A percentile compares a stretch with the other conserved stretches of the same genome.
Evolutionary conservation across 2,329 filamentous ascomycete species (phyloP).

Genomic region (Colletotrichum graminicola): DNA sequence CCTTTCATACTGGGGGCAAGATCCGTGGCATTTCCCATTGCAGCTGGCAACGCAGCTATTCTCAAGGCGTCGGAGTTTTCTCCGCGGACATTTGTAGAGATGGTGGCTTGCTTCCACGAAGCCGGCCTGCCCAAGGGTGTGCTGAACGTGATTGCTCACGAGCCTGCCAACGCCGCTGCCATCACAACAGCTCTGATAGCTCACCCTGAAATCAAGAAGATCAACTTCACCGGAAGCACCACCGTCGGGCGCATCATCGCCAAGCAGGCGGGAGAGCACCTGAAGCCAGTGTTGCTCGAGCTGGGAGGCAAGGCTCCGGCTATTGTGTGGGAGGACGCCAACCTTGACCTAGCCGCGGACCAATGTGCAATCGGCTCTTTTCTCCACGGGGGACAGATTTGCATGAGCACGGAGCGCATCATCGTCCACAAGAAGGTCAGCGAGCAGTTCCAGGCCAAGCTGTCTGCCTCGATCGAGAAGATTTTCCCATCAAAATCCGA

Average conservation of each 20-base stretch:
- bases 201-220: slow-evolving; percentile 76
- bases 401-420: slow-evolving; percentile 87
- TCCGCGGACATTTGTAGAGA: slow-evolving; percentile 72
- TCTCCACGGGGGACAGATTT: slow-evolving; percentile 82
- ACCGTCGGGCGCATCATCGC: slow-evolving; percentile 80
- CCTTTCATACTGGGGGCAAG: slow-evolving; percentile 67
- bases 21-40: slow-evolving; percentile 73
- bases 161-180: slow-evolving; percentile 73
- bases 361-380: slow-evolving; percentile 79
- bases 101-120: slow-evolving; percentile 75
- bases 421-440: slow-evolving; percentile 65
- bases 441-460: slow-evolving; percentile 59
- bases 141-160: slow-evolving; percentile 77
- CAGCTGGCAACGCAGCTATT: slow-evolving; percentile 81
- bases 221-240: slow-evolving; percentile 89
- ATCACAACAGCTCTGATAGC: slow-evolving; percentile 78
- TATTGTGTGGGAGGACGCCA: slow-evolving; percentile 84
- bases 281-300: slow-evolving; percentile 86
- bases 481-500: slow-evolving; percentile 70
- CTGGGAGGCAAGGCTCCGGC: slow-evolving; percentile 85
- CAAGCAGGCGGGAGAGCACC: slow-evolving; percentile 74
- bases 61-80: slow-evolving; percentile 79
- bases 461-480: slow-evolving; percentile 55
- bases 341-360: slow-evolving; percentile 77
- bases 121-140: slow-evolving; percentile 83